phyloP scores from a whole-genome alignment of 2,329 filamentous ascomycete species.

The Phyllosticta citriasiana region DNA sequence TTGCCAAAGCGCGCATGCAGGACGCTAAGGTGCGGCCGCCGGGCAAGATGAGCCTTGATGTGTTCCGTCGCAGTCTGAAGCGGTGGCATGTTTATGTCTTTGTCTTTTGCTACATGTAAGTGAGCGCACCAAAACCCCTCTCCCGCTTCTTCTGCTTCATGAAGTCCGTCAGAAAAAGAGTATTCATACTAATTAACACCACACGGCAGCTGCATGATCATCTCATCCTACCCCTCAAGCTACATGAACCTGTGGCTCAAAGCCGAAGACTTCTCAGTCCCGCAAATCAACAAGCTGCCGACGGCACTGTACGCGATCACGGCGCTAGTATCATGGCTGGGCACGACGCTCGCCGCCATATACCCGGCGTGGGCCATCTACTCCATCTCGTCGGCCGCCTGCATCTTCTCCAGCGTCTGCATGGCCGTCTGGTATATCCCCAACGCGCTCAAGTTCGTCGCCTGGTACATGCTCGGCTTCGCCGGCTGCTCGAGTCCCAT shows the following conservation, averaged over 20 bases:
- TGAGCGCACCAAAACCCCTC: slow-evolving; percentile 14
- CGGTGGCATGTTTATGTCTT: slow-evolving; percentile 46
- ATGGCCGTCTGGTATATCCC: slow-evolving; percentile 44
- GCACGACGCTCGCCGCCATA: slow-evolving; percentile 41
- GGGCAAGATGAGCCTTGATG: slow-evolving; percentile 32
- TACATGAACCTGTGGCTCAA: slow-evolving; percentile 48
- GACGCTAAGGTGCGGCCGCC: slow-evolving; percentile 26
- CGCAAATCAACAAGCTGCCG: slow-evolving; percentile 41
- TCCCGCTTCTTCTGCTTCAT: neutral
- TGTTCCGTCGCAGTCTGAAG: slow-evolving; percentile 36
- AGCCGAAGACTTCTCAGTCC: slow-evolving; percentile 36
- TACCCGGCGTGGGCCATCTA: slow-evolving; percentile 43
- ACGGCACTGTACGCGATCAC: slow-evolving; percentile 40
- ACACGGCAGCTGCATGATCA: slow-evolving; percentile 19
- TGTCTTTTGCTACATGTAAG: slow-evolving; percentile 40
- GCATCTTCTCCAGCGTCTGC: slow-evolving; percentile 36
- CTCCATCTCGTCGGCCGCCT: slow-evolving; percentile 30
- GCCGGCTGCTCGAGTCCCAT: slow-evolving; percentile 33
- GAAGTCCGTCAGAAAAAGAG: neutral
- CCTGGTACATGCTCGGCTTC: slow-evolving; percentile 34
- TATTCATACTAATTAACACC: neutral
- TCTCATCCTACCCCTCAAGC: slow-evolving; percentile 32
- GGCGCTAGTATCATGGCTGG: slow-evolving; percentile 40
- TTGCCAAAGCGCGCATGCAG: slow-evolving; percentile 22
- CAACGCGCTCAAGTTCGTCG: slow-evolving; percentile 36